These are phyloP conservation scores for Diaporthe sp. DNA, from an alignment of 2,329 filamentous ascomycete species.

Conservation along the genomic window DNA sequence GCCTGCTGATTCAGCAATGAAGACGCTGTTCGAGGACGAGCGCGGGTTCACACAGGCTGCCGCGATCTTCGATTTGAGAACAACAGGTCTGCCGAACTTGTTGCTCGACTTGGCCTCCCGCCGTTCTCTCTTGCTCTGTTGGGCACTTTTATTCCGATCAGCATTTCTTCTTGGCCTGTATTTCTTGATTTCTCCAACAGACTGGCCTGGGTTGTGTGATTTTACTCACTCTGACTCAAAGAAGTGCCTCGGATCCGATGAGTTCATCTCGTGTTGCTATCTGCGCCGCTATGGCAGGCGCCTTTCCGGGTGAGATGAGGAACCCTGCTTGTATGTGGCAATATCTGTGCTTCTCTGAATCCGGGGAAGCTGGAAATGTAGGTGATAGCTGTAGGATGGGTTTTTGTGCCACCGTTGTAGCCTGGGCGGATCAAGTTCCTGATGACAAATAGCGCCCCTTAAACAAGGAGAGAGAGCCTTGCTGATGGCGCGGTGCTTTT, in stretches of 20 bases:
- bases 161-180: background rate
- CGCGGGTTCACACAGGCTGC: conserved; percentile 78
- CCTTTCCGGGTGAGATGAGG: no score
- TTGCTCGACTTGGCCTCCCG: conserved; percentile 82
- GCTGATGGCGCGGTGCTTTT: background rate
- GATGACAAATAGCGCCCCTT: background rate
- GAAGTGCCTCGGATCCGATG: conserved; percentile 83
- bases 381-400: background rate
- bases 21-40: conserved; percentile 71
- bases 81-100: conserved; percentile 84
- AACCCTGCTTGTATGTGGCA: background rate
- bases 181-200: conserved; percentile 26
- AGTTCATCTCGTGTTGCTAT: conserved; percentile 71
- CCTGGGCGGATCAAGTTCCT: background rate
- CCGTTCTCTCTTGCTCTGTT: conserved; percentile 64
- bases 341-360: background rate
- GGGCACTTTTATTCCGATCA: conserved; percentile 56
- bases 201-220: background rate
- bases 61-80: conserved; percentile 87
- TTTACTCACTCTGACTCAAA: conserved; percentile 88
- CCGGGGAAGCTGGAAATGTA: background rate
- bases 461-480: background rate
- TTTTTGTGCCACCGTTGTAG: background rate
- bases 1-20: conserved; percentile 90
- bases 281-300: background rate